A percentile compares a stretch with the other conserved stretches of the same genome.
Evolutionary conservation across 164 flowering plant species (phyloP).

Genomic region (Cinnamomum micranthum): DNA sequence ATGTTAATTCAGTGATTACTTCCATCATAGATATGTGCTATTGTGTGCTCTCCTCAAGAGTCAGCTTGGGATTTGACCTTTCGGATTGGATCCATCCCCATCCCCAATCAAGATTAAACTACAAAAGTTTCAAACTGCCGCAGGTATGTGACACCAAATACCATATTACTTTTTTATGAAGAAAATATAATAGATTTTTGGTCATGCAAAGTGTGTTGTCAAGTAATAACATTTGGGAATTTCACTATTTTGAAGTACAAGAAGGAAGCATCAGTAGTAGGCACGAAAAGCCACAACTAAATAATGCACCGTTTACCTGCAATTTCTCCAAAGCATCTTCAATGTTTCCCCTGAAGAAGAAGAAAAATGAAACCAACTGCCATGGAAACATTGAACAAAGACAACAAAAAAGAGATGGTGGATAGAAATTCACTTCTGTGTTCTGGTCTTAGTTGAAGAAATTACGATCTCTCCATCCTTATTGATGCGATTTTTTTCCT

Average conservation of each 20-base stretch:
- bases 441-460: conserved; percentile 92
- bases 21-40: too few species aligned
- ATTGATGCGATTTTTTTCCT: conserved; percentile 97
- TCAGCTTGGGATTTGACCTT: too few species aligned
- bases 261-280: background rate
- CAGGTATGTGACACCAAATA: background rate
- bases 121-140: background rate
- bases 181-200: too few species aligned
- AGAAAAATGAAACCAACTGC: conserved; percentile 17
- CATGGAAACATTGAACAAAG: conserved; percentile 10
- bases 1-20: too few species aligned
- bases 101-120: too few species aligned
- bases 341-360: conserved; percentile 80
- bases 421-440: conserved; percentile 65
- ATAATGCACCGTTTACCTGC: conserved; percentile 50
- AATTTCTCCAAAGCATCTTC: conserved; percentile 85
- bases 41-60: too few species aligned
- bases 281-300: background rate
- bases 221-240: background rate
- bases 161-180: background rate
- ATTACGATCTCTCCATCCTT: conserved; percentile 94
- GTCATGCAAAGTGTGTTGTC: background rate
- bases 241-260: too few species aligned
- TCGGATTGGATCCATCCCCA: too few species aligned
- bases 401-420: conserved; percentile 12